A percentile compares a stretch with the other conserved stretches of the same genome.
phyloP scores from a whole-genome alignment of 2,329 filamentous ascomycete species.

The Fusarium kyushuense region DNA sequence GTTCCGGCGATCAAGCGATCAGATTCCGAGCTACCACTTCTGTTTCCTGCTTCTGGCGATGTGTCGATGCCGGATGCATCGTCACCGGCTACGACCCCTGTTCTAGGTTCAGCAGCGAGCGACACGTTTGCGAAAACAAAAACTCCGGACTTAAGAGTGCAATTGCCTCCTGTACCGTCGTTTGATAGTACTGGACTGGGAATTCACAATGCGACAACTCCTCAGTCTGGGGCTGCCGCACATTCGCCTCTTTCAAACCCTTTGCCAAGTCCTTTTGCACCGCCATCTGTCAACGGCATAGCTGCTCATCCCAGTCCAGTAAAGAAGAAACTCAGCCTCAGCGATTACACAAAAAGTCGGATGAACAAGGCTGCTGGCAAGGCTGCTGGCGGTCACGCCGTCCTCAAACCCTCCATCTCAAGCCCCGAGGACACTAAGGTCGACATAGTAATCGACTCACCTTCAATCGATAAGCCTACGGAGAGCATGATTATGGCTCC shows the following conservation, averaged over 20 bases:
- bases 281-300: slow-evolving; percentile 58
- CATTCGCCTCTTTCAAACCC: slow-evolving; percentile 65
- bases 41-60: slow-evolving; percentile 44
- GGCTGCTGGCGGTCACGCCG: slow-evolving; percentile 44
- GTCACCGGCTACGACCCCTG: slow-evolving; percentile 44
- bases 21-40: slow-evolving; percentile 43
- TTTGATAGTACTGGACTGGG: slow-evolving; percentile 59
- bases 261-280: slow-evolving; percentile 58
- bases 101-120: slow-evolving; percentile 26
- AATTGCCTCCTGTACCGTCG: slow-evolving; percentile 67
- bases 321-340: slow-evolving; percentile 76
- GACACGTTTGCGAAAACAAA: slow-evolving; percentile 51
- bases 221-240: slow-evolving; percentile 59
- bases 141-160: slow-evolving; percentile 63
- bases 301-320: slow-evolving; percentile 67
- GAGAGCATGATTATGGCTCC: slow-evolving; percentile 42
- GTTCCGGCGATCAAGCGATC: slow-evolving; percentile 40
- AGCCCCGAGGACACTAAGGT: slow-evolving; percentile 55
- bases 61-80: slow-evolving; percentile 50
- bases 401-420: slow-evolving; percentile 52
- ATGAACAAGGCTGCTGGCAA: slow-evolving; percentile 65
- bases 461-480: slow-evolving; percentile 47
- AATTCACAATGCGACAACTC: slow-evolving; percentile 57
- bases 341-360: slow-evolving; percentile 72
- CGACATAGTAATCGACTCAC: slow-evolving; percentile 52